These are phyloP conservation scores for Epicoccum nigrum DNA, from an alignment of 2,329 filamentous ascomycete genomes.

Conservation along the genomic window DNA sequence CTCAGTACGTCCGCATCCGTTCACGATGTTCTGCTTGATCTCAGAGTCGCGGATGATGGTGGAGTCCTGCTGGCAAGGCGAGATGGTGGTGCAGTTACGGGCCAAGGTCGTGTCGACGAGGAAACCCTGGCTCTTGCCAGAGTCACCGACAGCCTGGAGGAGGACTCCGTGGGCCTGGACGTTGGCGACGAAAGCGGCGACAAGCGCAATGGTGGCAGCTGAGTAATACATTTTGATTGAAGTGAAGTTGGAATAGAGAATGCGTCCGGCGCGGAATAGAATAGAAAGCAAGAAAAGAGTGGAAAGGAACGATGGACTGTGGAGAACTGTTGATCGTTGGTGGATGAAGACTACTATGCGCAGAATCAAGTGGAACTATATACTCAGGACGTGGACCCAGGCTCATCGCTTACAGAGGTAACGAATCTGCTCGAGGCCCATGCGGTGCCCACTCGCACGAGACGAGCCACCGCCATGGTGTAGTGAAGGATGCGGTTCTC, in stretches of 20 bases:
- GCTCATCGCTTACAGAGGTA: not conserved
- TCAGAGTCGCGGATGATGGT: constrained; percentile 46
- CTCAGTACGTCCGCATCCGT: constrained; percentile 46
- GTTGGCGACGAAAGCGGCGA: constrained; percentile 38
- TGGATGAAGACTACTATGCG: constrained; percentile 2
- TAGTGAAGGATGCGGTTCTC: constrained; percentile 13
- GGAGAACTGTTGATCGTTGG: constrained; percentile 8
- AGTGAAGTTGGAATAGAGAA: constrained; percentile 18
- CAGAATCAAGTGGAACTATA: constrained; percentile 19
- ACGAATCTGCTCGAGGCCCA: constrained; percentile 15
- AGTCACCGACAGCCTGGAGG: constrained; percentile 36
- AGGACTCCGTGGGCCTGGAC: constrained; percentile 43
- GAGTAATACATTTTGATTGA: constrained; percentile 38
- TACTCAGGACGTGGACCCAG: constrained; percentile 12
- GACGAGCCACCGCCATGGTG: constrained; percentile 24
- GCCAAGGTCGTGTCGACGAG: constrained; percentile 41
- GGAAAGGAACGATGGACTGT: constrained; percentile 20
- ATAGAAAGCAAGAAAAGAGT: constrained; percentile 26
- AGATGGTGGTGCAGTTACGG: constrained; percentile 48
- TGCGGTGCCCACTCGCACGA: constrained; percentile 32
- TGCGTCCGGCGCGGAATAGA: constrained; percentile 38
- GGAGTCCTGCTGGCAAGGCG: constrained; percentile 47
- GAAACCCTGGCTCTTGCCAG: constrained; percentile 42
- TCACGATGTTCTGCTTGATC: constrained; percentile 48
- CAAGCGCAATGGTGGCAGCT: constrained; percentile 36